A percentile compares a stretch with the other conserved stretches of the same genome.
Evolutionary conservation across 2,329 filamentous ascomycete genomes (phyloP).

Genomic region (Fusarium phyllophilum): DNA sequence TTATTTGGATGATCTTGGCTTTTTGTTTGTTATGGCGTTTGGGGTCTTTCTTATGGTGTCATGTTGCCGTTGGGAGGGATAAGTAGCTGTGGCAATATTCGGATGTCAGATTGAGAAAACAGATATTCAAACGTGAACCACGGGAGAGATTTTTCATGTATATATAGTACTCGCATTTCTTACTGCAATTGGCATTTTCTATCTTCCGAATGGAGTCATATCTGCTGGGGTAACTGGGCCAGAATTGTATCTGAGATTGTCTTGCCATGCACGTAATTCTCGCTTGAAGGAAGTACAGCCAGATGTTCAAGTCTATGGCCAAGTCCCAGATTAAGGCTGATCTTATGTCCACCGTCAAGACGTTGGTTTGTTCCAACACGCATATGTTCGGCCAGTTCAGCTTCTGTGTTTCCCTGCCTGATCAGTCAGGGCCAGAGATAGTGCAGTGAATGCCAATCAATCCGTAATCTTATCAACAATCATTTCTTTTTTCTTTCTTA

Average conservation of each 20-base stretch:
- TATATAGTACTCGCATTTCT: neutral
- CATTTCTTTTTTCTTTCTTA: neutral
- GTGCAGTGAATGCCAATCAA: neutral
- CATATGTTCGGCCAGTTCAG: fast-evolving
- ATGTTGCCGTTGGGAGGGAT: neutral
- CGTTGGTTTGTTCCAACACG: fast-evolving
- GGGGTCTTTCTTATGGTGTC: fast-evolving
- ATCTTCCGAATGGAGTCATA: neutral
- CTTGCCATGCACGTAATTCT: neutral
- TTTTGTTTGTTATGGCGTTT: too few relatives aligned
- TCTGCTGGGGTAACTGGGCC: too few relatives aligned
- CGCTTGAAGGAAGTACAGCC: neutral
- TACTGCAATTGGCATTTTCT: neutral
- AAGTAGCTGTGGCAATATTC: neutral
- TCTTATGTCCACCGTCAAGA: too few relatives aligned
- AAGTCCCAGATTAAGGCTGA: fast-evolving
- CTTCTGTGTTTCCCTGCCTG: neutral
- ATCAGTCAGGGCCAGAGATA: neutral
- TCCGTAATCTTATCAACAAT: neutral
- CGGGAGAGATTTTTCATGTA: neutral
- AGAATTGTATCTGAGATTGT: too few relatives aligned
- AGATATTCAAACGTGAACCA: fast-evolving
- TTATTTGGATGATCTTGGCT: neutral
- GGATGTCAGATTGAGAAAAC: fast-evolving
- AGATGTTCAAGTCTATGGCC: fast-evolving